Evolutionary conservation across 2,329 filamentous ascomycete species (phyloP), one percentile per base, ranked within the genome.

Genomic region (Alternaria viburni): DNA sequence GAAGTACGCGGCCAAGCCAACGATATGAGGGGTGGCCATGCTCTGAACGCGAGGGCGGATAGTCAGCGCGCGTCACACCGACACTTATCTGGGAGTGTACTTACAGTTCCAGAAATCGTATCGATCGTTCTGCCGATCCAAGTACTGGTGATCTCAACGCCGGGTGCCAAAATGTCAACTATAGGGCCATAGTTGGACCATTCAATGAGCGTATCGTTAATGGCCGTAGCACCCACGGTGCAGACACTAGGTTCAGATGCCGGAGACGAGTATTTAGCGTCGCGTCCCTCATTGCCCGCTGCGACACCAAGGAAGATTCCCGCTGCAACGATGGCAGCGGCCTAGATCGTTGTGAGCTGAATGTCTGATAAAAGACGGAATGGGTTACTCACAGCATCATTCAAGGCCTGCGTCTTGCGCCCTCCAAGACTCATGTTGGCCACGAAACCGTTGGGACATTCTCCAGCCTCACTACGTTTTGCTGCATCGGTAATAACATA

Each of bases 11-110:
- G 86, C 88, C 11, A 92, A 83, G 56, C 90, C 90, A 36, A 87
- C 85, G 57, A 92, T 83, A 75, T 92, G 90, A 6, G 90, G 90
- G n/a, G 86, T 86, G 32, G 90, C 89, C 88, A 90, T 90, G 41
- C 84, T 87, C 7, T 52, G 19, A 8, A 36, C 9, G 36, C 12
- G 5, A 41, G 19, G 9, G 19, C 10, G 36, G 9, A 36, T 12
- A 6, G 13, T 52, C n/a, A 52, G 49, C 19, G 30, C 49, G n/a
- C 10, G 28, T 52, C 30, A 23, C 13, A 25, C 17, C 12, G 13
- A 21, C 49, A 12, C 23, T 28, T 9, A 32, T 41, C 28, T 12
- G 28, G 19, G 23, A 41, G n/a, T 30, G 21, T 25, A 52, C 49
- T 52, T 41, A 52, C 28, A 4, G 89, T 91, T 15, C 88, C 89